Percentiles rank a stretch among this genome's conserved stretches.
These are phyloP conservation scores for Pisolithus microcarpus DNA, from an alignment of 768 basidiomycete genomes.

Conservation along the genomic window DNA sequence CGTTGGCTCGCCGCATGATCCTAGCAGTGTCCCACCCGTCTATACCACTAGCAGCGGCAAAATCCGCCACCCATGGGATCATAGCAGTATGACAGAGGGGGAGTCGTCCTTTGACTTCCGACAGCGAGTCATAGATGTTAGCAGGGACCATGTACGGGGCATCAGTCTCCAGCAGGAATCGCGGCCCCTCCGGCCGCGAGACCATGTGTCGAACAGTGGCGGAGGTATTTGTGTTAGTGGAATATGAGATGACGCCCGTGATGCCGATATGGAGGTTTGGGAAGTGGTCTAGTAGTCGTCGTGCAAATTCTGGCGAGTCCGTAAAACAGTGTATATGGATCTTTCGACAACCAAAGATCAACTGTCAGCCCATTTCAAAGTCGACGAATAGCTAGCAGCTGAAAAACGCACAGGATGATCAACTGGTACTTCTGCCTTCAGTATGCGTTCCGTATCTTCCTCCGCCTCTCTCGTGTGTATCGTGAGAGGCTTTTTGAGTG, in stretches of 20 bases:
- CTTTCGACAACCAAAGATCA: slow-evolving; percentile 24
- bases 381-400: neutral
- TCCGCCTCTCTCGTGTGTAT: slow-evolving; percentile 87
- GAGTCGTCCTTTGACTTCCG: slow-evolving; percentile 47
- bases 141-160: slow-evolving; percentile 83
- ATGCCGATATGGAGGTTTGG: slow-evolving; percentile 80
- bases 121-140: slow-evolving; percentile 57
- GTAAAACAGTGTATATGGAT: slow-evolving; percentile 89
- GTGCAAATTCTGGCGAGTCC: slow-evolving; percentile 69
- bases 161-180: slow-evolving; percentile 75
- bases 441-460: slow-evolving; percentile 68
- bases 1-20: slow-evolving; percentile 54
- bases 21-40: slow-evolving; percentile 45
- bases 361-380: neutral
- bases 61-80: slow-evolving; percentile 82
- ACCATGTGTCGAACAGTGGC: slow-evolving; percentile 54
- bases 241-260: slow-evolving; percentile 80
- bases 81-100: slow-evolving; percentile 73
- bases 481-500: slow-evolving; percentile 67
- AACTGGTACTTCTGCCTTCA: slow-evolving; percentile 68
- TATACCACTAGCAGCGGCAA: slow-evolving; percentile 44
- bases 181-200: slow-evolving; percentile 23
- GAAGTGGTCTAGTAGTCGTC: slow-evolving; percentile 65
- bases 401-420: slow-evolving; percentile 49
- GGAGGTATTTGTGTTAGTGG: slow-evolving; percentile 67